Conservation (phyloP, 192 early-diverging fungal species). For the Gigaspora rosea region DNA sequence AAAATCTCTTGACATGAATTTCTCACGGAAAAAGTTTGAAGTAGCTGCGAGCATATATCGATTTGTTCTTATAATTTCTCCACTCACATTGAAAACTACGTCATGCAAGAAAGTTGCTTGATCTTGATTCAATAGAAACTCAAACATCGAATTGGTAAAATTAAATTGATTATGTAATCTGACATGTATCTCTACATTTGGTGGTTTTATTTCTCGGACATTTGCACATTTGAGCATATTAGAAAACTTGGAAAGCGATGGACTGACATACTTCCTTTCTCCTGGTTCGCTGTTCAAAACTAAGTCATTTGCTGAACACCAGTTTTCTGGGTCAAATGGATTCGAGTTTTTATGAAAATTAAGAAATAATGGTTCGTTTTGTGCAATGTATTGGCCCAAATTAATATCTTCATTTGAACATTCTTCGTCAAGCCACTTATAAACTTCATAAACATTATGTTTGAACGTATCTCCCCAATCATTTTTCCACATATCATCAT, state of each 20-base stretch:
- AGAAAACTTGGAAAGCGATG: not conserved
- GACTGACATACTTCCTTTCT: not conserved
- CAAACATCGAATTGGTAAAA: not conserved
- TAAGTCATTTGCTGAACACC: not conserved
- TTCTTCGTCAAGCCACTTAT: conserved; percentile 4
- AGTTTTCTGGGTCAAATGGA: conserved; percentile 8
- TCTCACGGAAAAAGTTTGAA: not conserved
- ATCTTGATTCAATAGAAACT: not conserved
- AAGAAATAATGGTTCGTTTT: not conserved
- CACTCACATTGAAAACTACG: conserved; percentile 1
- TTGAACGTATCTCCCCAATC: not conserved
- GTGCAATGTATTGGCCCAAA: not conserved
- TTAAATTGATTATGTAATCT: conserved; percentile 1
- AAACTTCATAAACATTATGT: not conserved
- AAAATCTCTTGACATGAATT: not conserved
- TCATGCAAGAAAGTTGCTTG: not conserved
- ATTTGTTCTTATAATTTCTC: not conserved
- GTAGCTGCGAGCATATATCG: conserved; percentile 10
- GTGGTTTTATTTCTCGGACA: not conserved
- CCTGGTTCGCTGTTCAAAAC: not conserved
- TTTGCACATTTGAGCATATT: conserved; percentile 3
- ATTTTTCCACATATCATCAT: not conserved
- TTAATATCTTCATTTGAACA: conserved; percentile 1
- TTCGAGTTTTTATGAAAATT: not conserved
- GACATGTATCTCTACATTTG: not conserved